Evolutionary conservation across 129 eudicot genomes (phyloP).

Genomic region (Lonicera japonica): DNA sequence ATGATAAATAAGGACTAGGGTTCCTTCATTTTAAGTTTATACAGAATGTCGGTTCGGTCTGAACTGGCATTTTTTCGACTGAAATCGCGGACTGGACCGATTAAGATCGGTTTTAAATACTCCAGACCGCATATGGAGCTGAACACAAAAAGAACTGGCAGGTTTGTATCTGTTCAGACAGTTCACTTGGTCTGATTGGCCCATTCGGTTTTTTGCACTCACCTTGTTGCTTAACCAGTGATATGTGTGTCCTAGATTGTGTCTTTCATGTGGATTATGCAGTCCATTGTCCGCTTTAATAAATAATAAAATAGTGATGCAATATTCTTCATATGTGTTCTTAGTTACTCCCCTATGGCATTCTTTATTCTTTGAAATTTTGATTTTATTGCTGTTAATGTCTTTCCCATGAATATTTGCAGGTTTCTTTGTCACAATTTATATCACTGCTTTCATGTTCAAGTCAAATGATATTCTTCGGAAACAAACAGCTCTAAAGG

Average conservation of each 20-base stretch:
- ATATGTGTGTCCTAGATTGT: neutral
- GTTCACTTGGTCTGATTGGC: neutral
- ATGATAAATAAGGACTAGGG: no score
- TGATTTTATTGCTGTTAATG: neutral
- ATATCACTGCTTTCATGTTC: constrained; percentile 58
- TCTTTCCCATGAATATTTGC: constrained; percentile 20
- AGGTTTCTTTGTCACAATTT: constrained; percentile 73
- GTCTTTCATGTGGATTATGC: neutral
- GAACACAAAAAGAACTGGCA: no score
- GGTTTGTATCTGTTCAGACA: no score
- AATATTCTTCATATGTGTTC: neutral
- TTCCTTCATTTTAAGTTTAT: no score
- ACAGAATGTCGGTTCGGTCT: no score
- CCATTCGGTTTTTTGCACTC: no score
- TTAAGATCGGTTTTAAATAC: no score
- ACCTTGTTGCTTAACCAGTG: neutral
- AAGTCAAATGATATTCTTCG: constrained; percentile 75
- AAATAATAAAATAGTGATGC: neutral
- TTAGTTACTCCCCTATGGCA: neutral
- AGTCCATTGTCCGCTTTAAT: neutral
- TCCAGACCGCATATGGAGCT: no score
- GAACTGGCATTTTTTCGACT: no score
- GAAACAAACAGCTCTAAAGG: constrained; percentile 76
- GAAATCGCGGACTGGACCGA: no score
- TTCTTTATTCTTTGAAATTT: neutral